Evolutionary conservation across 1,139 yeast genomes (phyloP).

Genomic region (Barnettozyma hawaiiensis): DNA sequence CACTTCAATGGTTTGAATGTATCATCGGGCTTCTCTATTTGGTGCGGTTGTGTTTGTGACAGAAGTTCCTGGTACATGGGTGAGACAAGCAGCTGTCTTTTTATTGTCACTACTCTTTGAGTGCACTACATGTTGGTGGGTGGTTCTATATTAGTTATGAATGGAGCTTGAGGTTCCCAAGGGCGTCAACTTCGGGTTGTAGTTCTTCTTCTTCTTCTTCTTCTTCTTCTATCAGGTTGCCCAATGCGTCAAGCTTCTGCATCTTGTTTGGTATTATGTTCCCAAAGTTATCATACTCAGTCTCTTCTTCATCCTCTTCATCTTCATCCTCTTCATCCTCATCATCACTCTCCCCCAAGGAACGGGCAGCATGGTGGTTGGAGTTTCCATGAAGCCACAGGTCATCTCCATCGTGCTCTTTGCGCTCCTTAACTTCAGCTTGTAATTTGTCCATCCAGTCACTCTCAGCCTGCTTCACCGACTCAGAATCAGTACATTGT

Average conservation of each 20-base stretch:
- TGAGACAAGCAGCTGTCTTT: too few species aligned
- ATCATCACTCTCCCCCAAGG: constrained; percentile 16
- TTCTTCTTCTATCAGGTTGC: constrained; percentile 18
- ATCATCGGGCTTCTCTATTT: too few species aligned
- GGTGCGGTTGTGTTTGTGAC: too few species aligned
- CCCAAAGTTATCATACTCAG: constrained; percentile 11
- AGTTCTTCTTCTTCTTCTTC: constrained; percentile 12
- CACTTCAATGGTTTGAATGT: too few species aligned
- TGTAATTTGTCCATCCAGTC: constrained; percentile 69
- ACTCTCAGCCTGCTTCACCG: constrained; percentile 68
- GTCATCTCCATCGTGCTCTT: constrained; percentile 49
- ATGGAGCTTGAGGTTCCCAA: constrained; percentile 22
- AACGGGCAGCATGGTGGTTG: constrained; percentile 38
- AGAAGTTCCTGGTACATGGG: too few species aligned
- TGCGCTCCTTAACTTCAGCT: constrained; percentile 60
- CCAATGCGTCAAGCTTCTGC: constrained; percentile 22
- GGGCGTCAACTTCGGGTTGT: constrained; percentile 17
- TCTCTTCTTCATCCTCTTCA: constrained; percentile 27
- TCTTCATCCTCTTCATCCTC: constrained; percentile 27
- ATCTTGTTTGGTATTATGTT: constrained; percentile 13
- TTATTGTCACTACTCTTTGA: too few species aligned
- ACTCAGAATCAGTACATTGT: constrained; percentile 73
- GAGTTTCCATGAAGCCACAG: constrained; percentile 78
- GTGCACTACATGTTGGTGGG: too few species aligned
- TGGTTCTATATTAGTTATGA: not conserved